Percentiles rank a stretch among this genome's conserved stretches.
Conservation (phyloP, 305 asterid genomes). For the Fraxinus nigra region DNA sequence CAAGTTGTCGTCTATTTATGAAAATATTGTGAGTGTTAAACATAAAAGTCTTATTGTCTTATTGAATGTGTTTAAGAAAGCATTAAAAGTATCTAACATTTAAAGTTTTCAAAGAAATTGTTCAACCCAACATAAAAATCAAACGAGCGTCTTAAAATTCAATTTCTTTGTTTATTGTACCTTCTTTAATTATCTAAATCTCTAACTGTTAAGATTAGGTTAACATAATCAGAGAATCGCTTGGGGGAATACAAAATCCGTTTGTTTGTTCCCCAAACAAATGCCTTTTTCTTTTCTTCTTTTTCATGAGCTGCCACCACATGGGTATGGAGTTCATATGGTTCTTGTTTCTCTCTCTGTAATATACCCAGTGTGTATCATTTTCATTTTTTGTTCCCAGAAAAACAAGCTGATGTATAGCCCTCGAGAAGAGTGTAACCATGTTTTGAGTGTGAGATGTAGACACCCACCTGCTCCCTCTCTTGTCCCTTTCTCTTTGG, state of each 20-base stretch:
- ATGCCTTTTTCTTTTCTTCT: not conserved
- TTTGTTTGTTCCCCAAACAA: slow-evolving; percentile 24
- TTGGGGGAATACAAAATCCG: slow-evolving; percentile 49
- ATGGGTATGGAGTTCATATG: not conserved
- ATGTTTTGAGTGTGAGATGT: slow-evolving; percentile 19
- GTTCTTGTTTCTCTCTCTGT: not conserved
- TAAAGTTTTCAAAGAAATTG: not conserved
- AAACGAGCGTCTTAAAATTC: not conserved
- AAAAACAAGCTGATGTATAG: not conserved
- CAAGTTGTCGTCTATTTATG: not conserved
- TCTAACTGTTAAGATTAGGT: slow-evolving; percentile 8
- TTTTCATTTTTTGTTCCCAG: not conserved
- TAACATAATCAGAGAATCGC: slow-evolving; percentile 40
- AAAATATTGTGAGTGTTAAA: too few relatives aligned
- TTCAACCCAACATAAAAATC: not conserved
- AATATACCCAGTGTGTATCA: not conserved
- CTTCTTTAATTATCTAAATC: not conserved
- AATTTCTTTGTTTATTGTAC: not conserved
- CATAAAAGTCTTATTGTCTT: too few relatives aligned
- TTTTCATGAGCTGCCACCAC: slow-evolving; percentile 30
- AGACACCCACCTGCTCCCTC: slow-evolving; percentile 41
- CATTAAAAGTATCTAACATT: not conserved
- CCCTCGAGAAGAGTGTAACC: slow-evolving; percentile 18
- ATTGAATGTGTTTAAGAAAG: not conserved
- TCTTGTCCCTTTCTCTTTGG: slow-evolving; percentile 44